phyloP scores from a whole-genome alignment of 805 yeast genomes.

The Candida easanensis region DNA sequence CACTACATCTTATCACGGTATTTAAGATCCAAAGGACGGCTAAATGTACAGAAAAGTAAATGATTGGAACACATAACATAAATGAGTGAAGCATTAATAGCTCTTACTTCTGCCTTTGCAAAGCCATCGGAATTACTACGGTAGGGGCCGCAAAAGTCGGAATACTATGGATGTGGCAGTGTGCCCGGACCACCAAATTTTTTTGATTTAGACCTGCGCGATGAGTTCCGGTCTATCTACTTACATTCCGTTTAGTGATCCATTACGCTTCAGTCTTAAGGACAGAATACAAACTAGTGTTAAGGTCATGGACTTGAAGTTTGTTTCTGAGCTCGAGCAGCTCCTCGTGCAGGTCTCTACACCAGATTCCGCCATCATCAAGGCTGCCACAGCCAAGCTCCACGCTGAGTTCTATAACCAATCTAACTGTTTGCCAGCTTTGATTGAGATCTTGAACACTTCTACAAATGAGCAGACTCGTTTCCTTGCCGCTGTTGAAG shows the following conservation, averaged over 20 bases:
- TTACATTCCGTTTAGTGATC: conserved; percentile 2
- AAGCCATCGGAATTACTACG: neutral
- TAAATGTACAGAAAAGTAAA: neutral
- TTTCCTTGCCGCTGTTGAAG: conserved; percentile 96
- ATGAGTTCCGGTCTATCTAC: conserved; percentile 7
- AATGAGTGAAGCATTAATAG: too few species aligned
- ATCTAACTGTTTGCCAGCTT: conserved; percentile 72
- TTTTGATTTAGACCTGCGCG: conserved; percentile 10
- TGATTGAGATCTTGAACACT: conserved; percentile 75
- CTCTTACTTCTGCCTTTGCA: too few species aligned
- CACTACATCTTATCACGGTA: too few species aligned
- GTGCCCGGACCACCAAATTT: conserved; percentile 15
- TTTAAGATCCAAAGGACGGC: neutral
- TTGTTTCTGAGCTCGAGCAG: conserved; percentile 67
- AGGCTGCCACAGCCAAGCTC: conserved; percentile 75
- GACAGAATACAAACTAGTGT: neutral
- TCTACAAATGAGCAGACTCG: conserved; percentile 69
- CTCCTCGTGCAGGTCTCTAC: conserved; percentile 74
- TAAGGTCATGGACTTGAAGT: conserved; percentile 52
- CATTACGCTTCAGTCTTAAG: neutral
- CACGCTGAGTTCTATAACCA: conserved; percentile 71
- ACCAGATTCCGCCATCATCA: conserved; percentile 80
- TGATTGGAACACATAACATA: too few species aligned
- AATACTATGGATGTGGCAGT: neutral
- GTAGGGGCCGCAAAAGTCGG: neutral